phyloP scores from a whole-genome alignment of 352 stramenopile species.

The Phytophthora pluvialis region DNA sequence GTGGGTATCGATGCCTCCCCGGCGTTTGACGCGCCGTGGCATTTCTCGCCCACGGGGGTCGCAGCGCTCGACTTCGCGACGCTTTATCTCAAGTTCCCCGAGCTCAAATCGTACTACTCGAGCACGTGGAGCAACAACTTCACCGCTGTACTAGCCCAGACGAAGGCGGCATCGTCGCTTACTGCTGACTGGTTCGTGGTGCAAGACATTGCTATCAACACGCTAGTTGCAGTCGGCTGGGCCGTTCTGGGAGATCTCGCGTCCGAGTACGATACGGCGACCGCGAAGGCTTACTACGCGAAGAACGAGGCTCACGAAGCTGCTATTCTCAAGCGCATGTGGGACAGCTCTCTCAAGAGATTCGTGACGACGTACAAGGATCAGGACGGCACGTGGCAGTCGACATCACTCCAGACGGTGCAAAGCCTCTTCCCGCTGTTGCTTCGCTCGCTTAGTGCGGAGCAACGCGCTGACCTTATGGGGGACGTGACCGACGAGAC shows the following conservation, averaged over 20 bases:
- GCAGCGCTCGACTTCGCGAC: conserved; percentile 19
- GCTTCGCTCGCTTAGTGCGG: conserved; percentile 21
- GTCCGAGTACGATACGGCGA: conserved; percentile 24
- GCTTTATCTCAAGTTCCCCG: conserved; percentile 30
- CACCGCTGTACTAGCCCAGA: conserved; percentile 25
- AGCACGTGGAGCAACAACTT: conserved; percentile 33
- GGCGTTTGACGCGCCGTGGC: conserved; percentile 24
- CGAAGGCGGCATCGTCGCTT: conserved; percentile 23
- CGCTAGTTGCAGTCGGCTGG: conserved; percentile 28
- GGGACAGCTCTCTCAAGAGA: conserved; percentile 17
- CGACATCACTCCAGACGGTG: conserved; percentile 23
- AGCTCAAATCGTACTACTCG: conserved; percentile 29
- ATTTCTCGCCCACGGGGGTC: conserved; percentile 14
- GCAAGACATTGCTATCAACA: conserved; percentile 36
- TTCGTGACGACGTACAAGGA: conserved; percentile 37
- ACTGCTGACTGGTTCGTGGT: conserved; percentile 31
- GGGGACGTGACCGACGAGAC: conserved; percentile 22
- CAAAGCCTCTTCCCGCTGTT: conserved; percentile 30
- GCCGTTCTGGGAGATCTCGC: conserved; percentile 22
- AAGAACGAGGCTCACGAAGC: conserved; percentile 24
- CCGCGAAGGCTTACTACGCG: conserved; percentile 23
- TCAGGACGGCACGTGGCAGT: conserved; percentile 34
- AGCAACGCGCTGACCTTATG: conserved; percentile 20
- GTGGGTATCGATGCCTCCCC: conserved; percentile 25
- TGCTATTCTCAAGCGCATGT: conserved; percentile 25